Evolutionary conservation across 306 rosid species (phyloP).

Genomic region (Carpinus viminea): DNA sequence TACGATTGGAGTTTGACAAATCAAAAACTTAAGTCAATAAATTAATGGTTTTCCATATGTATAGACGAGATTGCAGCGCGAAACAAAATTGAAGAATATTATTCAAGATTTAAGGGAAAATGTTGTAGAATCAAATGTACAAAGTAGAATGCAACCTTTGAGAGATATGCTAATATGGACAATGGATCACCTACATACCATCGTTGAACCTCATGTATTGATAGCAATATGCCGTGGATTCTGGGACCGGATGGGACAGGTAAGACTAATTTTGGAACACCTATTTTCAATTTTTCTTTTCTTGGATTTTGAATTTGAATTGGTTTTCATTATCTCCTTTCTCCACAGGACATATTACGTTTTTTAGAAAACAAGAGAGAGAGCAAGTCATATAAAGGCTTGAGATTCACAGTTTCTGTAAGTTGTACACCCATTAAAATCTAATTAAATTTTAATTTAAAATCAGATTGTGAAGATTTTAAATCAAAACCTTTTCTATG

Average conservation of each 20-base stretch:
- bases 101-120: slow-evolving; percentile 26
- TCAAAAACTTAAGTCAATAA: no score
- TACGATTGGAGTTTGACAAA: no score
- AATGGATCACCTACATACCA: slow-evolving; percentile 24
- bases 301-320: not conserved
- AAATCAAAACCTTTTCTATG: not conserved
- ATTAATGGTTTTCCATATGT: not conserved
- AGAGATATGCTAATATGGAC: slow-evolving; percentile 22
- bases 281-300: not conserved
- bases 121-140: slow-evolving; percentile 19
- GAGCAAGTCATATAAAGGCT: slow-evolving; percentile 30
- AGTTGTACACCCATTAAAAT: slow-evolving; percentile 15
- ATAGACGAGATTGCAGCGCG: slow-evolving; percentile 31
- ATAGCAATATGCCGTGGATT: slow-evolving; percentile 30
- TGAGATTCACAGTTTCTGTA: slow-evolving; percentile 31
- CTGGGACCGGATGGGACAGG: slow-evolving; percentile 45
- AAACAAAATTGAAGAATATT: slow-evolving; percentile 41
- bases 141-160: slow-evolving; percentile 34
- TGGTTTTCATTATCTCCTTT: not conserved
- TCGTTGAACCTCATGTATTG: slow-evolving; percentile 31
- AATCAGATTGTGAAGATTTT: not conserved
- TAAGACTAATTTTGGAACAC: not conserved
- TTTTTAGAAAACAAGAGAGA: slow-evolving; percentile 29
- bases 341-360: slow-evolving; percentile 29
- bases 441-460: not conserved